These are phyloP conservation scores for Serendipita sp. DNA, from an alignment of 768 basidiomycete species.

Conservation along the genomic window DNA sequence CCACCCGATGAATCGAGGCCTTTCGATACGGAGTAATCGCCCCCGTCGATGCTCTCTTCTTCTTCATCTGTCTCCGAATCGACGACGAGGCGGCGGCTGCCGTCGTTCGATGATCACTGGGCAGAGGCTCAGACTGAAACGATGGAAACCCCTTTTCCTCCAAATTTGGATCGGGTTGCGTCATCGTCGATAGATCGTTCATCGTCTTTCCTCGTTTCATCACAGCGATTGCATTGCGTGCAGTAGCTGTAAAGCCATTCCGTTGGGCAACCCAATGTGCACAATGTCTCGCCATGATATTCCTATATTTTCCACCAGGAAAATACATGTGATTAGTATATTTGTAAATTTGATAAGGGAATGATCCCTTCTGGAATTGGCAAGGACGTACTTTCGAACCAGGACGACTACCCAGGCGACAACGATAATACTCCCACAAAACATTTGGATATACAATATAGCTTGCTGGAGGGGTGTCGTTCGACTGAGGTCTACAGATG, in stretches of 20 bases:
- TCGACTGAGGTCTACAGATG: background rate
- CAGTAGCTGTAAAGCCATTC: background rate
- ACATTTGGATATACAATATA: background rate
- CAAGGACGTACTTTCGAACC: background rate
- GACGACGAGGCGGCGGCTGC: too few species aligned
- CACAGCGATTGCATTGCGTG: background rate
- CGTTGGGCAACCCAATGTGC: constrained; percentile 1
- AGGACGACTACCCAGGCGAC: constrained; percentile 2
- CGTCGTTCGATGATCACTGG: too few species aligned
- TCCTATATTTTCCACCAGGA: too few species aligned
- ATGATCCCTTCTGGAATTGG: too few species aligned
- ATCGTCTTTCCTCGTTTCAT: background rate
- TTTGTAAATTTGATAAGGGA: too few species aligned
- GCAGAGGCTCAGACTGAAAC: background rate
- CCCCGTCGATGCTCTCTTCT: background rate
- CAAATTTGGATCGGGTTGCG: background rate
- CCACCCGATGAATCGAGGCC: background rate
- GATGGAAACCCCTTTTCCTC: background rate
- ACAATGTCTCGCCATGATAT: background rate
- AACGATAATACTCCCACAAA: background rate
- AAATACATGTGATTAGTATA: too few species aligned
- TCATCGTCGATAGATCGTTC: background rate
- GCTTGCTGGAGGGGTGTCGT: constrained; percentile 29
- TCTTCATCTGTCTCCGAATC: too few species aligned
- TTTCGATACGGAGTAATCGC: background rate